phyloP scores from a whole-genome alignment of 2,329 filamentous ascomycete genomes.

The Calonectria honghensis region DNA sequence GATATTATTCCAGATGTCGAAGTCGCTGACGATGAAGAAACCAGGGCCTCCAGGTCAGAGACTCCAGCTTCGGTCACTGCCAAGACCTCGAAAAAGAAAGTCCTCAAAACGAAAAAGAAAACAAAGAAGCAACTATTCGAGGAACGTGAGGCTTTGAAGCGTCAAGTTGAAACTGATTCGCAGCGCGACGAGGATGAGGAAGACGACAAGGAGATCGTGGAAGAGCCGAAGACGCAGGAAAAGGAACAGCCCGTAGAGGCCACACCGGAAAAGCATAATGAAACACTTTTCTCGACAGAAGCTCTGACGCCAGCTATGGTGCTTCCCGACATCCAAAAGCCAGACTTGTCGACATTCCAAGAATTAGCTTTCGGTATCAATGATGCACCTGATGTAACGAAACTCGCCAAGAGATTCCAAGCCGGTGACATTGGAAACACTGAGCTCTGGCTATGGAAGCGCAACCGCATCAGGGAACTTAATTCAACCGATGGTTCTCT shows the following conservation, averaged over 20 bases:
- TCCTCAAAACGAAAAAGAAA: slow-evolving; percentile 80
- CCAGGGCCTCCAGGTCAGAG: slow-evolving; percentile 66
- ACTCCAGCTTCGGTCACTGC: slow-evolving; percentile 64
- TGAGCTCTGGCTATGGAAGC: slow-evolving; percentile 75
- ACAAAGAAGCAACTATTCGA: slow-evolving; percentile 86
- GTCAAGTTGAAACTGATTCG: slow-evolving; percentile 70
- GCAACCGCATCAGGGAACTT: slow-evolving; percentile 73
- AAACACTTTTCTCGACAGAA: slow-evolving; percentile 70
- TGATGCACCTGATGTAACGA: slow-evolving; percentile 70
- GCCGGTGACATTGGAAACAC: slow-evolving; percentile 68
- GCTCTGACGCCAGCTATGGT: slow-evolving; percentile 66
- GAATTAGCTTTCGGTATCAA: slow-evolving; percentile 64
- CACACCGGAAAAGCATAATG: slow-evolving; percentile 66
- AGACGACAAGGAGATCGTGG: slow-evolving; percentile 55
- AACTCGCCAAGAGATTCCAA: slow-evolving; percentile 69
- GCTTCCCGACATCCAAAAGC: slow-evolving; percentile 66
- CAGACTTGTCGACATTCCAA: slow-evolving; percentile 68
- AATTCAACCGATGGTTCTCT: slow-evolving; percentile 63
- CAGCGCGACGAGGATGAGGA: slow-evolving; percentile 65
- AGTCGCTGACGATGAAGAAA: slow-evolving; percentile 64
- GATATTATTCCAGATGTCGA: slow-evolving; percentile 71
- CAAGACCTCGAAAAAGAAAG: slow-evolving; percentile 74
- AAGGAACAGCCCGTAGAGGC: slow-evolving; percentile 52
- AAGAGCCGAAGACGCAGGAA: slow-evolving; percentile 44
- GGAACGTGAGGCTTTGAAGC: slow-evolving; percentile 77